Base-by-base conservation (phyloP, 2,329 filamentous ascomycete species). In the Aspergillus aculeatus region DNA sequence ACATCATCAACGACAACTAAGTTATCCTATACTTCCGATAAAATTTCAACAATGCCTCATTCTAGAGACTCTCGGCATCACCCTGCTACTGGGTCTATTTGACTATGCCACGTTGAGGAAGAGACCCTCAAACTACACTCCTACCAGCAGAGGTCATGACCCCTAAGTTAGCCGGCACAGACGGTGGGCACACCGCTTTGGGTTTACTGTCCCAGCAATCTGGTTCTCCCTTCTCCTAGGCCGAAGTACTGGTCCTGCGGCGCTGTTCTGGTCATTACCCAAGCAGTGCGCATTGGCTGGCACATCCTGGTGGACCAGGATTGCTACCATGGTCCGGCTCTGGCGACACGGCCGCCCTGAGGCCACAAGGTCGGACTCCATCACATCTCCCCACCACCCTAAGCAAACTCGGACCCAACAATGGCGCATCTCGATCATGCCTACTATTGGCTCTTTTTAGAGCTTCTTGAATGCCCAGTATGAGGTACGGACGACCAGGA, bases 131-230 rank as follows among this genome's bases (percentile, higher is more conserved):
- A 24, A 6, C 38, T 4, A 31, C 16, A 32, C 1, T 54, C 14
- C 41, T 24, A 6, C 16, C 16, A 44, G 14, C 38, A 19, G 16
- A 19, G 41, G 26, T 23, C 23, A 31, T 35, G 41, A 29, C n/a
- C 3, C 38, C 38, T 35, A 23, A 5, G 23, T 23, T 23, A 9
- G 14, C 19, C 41, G 16, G 53, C 26, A 26, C 49, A 50, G 32
- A 35, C 58, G 58, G 58, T 24, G 32, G n/a, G 52, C 35, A 58
- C 58, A 61, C 61, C 58, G 61, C 61, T 58, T 61, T 62, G 52
- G 61, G 53, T 54, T 56, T 54, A 53, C 44, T 56, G 61, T 58
- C 61, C 61, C 61, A 62, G 61, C 56, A 62, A 26, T 61, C 52
- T 62, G 61, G 61, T 60, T 58, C 60, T 50, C 52, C 60, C 58